A percentile compares a stretch with the other conserved stretches of the same genome.
phyloP scores from a whole-genome alignment of 1,284 basidiomycete genomes.

The Leucoagaricus sp. region DNA sequence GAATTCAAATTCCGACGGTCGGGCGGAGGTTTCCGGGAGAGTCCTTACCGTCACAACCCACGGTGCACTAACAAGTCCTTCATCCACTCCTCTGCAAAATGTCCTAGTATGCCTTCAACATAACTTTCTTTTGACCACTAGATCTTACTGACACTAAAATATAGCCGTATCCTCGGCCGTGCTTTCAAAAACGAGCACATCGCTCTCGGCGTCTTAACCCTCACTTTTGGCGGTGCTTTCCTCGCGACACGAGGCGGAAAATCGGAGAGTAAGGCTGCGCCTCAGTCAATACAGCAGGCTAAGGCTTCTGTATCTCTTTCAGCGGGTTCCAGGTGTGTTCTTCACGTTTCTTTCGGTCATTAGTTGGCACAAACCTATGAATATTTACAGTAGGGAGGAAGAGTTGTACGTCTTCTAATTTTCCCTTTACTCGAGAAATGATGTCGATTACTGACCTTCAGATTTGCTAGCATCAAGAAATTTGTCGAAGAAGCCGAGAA shows the following conservation, averaged over 20 bases:
- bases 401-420: conserved; percentile 25
- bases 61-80: not conserved
- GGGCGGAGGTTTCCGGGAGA: conserved; percentile 12
- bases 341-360: not conserved
- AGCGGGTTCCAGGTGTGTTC: conserved; percentile 64
- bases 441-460: conserved; percentile 35
- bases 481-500: conserved; percentile 82
- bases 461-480: conserved; percentile 58
- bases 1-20: conserved; percentile 5
- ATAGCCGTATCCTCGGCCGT: conserved; percentile 61
- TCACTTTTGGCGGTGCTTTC: conserved; percentile 51
- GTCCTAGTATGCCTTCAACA: conserved; percentile 16
- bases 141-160: not conserved
- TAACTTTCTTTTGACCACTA: not conserved
- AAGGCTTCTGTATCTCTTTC: conserved; percentile 63
- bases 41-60: conserved; percentile 6
- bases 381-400: conserved; percentile 40
- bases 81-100: conserved; percentile 13
- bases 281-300: conserved; percentile 46
- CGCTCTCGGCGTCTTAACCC: conserved; percentile 62
- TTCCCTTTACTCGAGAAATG: not conserved
- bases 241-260: conserved; percentile 52
- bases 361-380: conserved; percentile 60
- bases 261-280: conserved; percentile 37
- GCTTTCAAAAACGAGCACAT: conserved; percentile 78